Conservation (phyloP, 129 eudicot genomes). For the Helianthus tuberosus region DNA sequence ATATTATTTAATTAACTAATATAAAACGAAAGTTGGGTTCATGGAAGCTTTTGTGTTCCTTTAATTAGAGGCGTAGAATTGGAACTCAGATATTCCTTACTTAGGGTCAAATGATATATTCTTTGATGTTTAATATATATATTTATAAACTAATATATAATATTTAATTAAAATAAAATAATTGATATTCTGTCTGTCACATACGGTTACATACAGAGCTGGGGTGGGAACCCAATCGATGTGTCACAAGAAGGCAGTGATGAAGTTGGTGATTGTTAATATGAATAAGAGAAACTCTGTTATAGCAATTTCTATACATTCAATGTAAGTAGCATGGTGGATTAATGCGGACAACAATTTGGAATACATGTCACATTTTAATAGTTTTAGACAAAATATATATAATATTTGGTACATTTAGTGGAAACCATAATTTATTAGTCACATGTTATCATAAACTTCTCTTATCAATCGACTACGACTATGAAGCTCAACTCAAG, state of each 20-base stretch:
- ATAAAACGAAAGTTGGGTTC: neutral
- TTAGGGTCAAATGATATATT: neutral
- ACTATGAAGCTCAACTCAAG: too few relatives aligned
- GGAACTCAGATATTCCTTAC: conserved; percentile 72
- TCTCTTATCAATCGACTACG: too few relatives aligned
- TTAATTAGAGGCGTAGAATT: conserved; percentile 74
- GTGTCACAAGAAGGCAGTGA: conserved; percentile 8
- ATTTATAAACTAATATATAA: too few relatives aligned
- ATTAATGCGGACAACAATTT: conserved; percentile 53
- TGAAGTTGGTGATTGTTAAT: conserved; percentile 17
- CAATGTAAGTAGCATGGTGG: conserved; percentile 53
- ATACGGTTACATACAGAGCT: conserved; percentile 29
- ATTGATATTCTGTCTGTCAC: too few relatives aligned
- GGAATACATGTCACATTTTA: conserved; percentile 32
- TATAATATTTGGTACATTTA: too few relatives aligned
- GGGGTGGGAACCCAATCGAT: conserved; percentile 5
- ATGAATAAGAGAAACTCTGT: too few relatives aligned
- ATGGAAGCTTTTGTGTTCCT: conserved; percentile 30
- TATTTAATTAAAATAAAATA: too few relatives aligned
- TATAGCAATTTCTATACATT: too few relatives aligned
- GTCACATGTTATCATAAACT: too few relatives aligned
- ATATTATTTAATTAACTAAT: neutral
- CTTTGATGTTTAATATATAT: neutral
- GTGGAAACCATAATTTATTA: too few relatives aligned
- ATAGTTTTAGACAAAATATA: neutral